A percentile compares a stretch with the other conserved stretches of the same genome.
Conservation (phyloP, 345 rosid genomes). For the Aquilaria sinensis region DNA sequence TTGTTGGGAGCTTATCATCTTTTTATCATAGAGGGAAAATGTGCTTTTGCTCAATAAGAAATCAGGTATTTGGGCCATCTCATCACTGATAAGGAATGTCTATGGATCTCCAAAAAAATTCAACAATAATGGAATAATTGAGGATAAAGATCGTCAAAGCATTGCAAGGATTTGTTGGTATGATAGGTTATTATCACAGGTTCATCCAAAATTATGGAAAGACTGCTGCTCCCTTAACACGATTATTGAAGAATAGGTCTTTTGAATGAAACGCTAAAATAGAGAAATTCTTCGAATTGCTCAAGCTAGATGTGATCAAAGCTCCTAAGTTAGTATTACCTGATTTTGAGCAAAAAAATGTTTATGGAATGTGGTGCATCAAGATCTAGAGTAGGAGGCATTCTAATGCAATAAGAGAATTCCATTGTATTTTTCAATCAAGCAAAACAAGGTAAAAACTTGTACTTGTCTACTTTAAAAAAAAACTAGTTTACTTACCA, state of each 20-base stretch:
- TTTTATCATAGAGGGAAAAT: background rate
- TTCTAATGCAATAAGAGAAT: background rate
- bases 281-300: background rate
- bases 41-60: background rate
- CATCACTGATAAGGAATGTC: background rate
- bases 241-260: background rate
- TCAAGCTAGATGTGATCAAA: background rate
- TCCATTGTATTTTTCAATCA: background rate
- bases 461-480: background rate
- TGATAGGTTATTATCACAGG: too few species aligned
- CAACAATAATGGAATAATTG: background rate
- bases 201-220: background rate
- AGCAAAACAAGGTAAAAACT: background rate
- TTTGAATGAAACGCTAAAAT: background rate
- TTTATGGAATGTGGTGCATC: background rate
- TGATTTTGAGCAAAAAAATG: background rate
- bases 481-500: background rate
- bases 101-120: background rate
- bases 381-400: background rate
- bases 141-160: background rate
- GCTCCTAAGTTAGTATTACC: background rate
- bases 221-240: background rate
- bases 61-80: background rate
- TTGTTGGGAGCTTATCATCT: background rate
- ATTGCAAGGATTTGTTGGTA: background rate